Conservation (phyloP, 2,329 filamentous ascomycete genomes). For the Pseudofabraea citricarpa region DNA sequence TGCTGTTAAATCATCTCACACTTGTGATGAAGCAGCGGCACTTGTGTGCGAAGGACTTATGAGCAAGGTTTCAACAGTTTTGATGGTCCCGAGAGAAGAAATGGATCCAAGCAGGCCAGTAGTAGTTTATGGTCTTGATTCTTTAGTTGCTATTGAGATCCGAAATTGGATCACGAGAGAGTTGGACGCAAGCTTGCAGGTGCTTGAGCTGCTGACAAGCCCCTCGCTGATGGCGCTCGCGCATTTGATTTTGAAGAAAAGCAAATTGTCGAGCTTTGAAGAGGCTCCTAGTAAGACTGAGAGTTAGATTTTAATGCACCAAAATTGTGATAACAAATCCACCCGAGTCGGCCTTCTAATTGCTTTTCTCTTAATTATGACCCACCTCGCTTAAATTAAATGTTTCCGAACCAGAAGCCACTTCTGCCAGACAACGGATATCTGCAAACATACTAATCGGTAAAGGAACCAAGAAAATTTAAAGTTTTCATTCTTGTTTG, state of each 20-base stretch:
- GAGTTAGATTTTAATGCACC: too few species aligned
- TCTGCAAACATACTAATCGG: too few species aligned
- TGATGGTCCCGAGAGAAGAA: conserved; percentile 45
- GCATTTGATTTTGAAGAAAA: conserved; percentile 42
- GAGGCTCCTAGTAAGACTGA: too few species aligned
- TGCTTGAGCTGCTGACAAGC: conserved; percentile 49
- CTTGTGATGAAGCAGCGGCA: conserved; percentile 39
- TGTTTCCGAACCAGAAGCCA: too few species aligned
- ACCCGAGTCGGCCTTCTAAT: too few species aligned
- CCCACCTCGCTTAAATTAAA: too few species aligned
- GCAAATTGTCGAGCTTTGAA: conserved; percentile 19
- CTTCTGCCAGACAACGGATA: too few species aligned
- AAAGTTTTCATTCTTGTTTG: too few species aligned
- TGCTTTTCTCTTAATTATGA: too few species aligned
- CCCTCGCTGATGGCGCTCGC: conserved; percentile 44
- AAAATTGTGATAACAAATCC: too few species aligned
- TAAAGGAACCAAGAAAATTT: too few species aligned
- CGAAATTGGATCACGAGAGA: conserved; percentile 34
- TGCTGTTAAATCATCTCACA: conserved; percentile 36
- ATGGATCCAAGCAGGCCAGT: conserved; percentile 39
- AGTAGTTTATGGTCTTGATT: conserved; percentile 37
- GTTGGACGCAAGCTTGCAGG: conserved; percentile 39
- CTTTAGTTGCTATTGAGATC: conserved; percentile 27
- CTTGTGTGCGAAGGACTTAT: conserved; percentile 40
- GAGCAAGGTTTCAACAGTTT: conserved; percentile 41